Conservation (phyloP, 1,284 basidiomycete species). For the Pseudozyma sp. region DNA sequence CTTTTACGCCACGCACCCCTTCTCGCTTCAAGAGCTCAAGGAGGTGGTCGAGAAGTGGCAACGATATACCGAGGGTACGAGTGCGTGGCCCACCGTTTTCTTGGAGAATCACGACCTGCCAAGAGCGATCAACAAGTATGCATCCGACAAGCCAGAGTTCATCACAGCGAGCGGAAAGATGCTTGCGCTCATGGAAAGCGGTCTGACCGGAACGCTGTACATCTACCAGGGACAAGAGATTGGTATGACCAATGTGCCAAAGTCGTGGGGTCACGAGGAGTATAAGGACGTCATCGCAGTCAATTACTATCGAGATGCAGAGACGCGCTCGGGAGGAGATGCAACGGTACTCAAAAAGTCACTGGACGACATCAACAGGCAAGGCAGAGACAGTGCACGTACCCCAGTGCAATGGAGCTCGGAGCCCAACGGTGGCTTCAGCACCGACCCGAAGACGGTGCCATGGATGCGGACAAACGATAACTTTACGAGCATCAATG, state of each 20-base stretch:
- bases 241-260: slow-evolving; percentile 77
- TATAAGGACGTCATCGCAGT: slow-evolving; percentile 38
- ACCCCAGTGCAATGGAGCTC: slow-evolving; percentile 78
- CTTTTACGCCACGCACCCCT: slow-evolving; percentile 72
- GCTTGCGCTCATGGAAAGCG: slow-evolving; percentile 75
- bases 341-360: slow-evolving; percentile 69
- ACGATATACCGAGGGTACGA: slow-evolving; percentile 24
- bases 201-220: slow-evolving; percentile 77
- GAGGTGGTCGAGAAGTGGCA: slow-evolving; percentile 76
- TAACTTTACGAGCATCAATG: slow-evolving; percentile 77
- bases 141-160: slow-evolving; percentile 74
- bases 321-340: slow-evolving; percentile 17
- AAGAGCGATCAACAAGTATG: slow-evolving; percentile 75
- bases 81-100: slow-evolving; percentile 45
- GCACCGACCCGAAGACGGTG: slow-evolving; percentile 70
- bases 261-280: slow-evolving; percentile 76
- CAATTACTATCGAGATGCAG: slow-evolving; percentile 41
- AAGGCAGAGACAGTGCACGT: slow-evolving; percentile 78
- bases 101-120: slow-evolving; percentile 78
- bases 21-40: slow-evolving; percentile 75
- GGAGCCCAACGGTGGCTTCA: slow-evolving; percentile 76
- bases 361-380: slow-evolving; percentile 73
- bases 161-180: slow-evolving; percentile 75
- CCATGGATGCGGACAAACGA: slow-evolving; percentile 84
- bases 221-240: slow-evolving; percentile 77